Evolutionary conservation across 116 monocot genomes (phyloP), one percentile per base, ranked within the genome.

Genomic region (Posidonia oceanica): DNA sequence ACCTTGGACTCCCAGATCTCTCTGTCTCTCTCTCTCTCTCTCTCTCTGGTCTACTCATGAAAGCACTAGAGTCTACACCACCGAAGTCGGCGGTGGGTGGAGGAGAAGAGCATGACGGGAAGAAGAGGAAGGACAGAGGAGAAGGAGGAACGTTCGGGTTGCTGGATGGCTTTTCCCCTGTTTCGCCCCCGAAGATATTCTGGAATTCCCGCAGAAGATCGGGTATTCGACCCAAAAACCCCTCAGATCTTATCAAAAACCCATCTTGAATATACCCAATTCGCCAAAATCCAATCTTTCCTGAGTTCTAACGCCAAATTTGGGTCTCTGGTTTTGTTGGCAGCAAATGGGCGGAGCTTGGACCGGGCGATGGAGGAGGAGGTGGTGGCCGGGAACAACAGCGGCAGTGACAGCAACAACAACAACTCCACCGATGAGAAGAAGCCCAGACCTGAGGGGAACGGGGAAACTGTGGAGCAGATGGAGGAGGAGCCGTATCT

Each of bases 161-260:
- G 65, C 78, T 87, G 82, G 81, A 91, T 3, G 85, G 85, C 17
- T 89, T 86, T 74, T 80, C 81, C 16, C 72, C 85, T 13, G 71
- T 68, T 17, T 85, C 89, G 17, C 82, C 84, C 1, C 85, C 89
- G 14, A 69, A 75, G 20, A 85, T 94, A 74, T 85, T 87, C 70
- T 89, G 89, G 89, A 94, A 94, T 39, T 86, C 85, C 16, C 80
- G 83, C 80, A 83, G 87, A 81, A 81, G 81, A 84, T 77, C 84
- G 73, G 86, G 89, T 88, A 66, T 3, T 14, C 72, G 1, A 17
- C 15, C 7, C 21, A 52, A 18, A 36, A 36, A 5, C 37, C 54
- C 64, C 51, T 13, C 16, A 6, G 4, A 38, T 42, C 14, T 41
- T 29, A 29, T 6, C 21, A 57, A 57, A 8, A 21, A 13, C 17